Evolutionary conservation across 495 filamentous ascomycete species (phyloP).

Genomic region (Pyronema domesticum): DNA sequence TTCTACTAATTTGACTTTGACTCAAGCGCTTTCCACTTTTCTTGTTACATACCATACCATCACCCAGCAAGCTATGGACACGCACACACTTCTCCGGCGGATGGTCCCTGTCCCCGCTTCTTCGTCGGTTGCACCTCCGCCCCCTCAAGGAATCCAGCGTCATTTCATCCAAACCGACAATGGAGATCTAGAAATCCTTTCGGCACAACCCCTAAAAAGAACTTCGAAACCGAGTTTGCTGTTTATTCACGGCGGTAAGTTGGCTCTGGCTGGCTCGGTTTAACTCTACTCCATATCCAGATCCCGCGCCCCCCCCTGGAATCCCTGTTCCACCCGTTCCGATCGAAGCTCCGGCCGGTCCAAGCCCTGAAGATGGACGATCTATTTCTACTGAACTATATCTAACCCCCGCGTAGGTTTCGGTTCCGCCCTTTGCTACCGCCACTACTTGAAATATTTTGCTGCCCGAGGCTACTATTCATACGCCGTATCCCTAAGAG

Average conservation of each 20-base stretch:
- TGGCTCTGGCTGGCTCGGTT: background rate
- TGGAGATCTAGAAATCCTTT: background rate
- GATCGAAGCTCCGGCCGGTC: too few species aligned
- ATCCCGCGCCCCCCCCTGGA: background rate
- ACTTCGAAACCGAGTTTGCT: background rate
- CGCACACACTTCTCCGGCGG: background rate
- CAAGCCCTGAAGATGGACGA: too few species aligned
- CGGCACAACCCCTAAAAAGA: background rate
- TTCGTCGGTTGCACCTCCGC: background rate
- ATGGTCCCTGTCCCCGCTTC: background rate
- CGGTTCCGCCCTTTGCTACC: background rate
- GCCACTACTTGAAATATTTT: background rate
- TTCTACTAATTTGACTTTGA: too few species aligned
- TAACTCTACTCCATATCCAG: background rate
- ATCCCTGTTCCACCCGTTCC: too few species aligned
- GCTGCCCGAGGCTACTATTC: background rate
- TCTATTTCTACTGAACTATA: background rate
- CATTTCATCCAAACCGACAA: background rate
- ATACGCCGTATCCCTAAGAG: background rate
- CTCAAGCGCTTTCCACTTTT: too few species aligned
- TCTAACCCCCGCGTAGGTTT: background rate
- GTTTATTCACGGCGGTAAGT: background rate
- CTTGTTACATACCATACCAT: too few species aligned
- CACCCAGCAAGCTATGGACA: background rate
- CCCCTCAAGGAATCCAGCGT: background rate